phyloP scores from a whole-genome alignment of 352 stramenopile genomes.

The Phytophthora colocasiae region DNA sequence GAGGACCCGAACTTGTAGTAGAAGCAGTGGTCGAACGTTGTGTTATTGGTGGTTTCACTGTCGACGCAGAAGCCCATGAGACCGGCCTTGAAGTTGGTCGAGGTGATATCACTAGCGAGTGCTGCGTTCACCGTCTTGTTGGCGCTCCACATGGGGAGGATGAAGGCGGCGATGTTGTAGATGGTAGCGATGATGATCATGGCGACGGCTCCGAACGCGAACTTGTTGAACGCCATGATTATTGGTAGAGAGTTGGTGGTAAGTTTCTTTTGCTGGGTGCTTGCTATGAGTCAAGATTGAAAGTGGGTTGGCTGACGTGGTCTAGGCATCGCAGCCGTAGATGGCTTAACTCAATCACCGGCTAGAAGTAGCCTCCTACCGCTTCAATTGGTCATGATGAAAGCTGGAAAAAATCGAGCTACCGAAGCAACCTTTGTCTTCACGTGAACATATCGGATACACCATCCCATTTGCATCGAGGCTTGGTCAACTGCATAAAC shows the following conservation, averaged over 20 bases:
- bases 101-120: neutral
- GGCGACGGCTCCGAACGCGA: slow-evolving; percentile 23
- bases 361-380: no score
- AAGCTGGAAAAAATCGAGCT: no score
- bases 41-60: slow-evolving; percentile 45
- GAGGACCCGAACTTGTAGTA: slow-evolving; percentile 65
- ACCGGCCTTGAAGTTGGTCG: slow-evolving; percentile 24
- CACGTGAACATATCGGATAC: no score
- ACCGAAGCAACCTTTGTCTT: no score
- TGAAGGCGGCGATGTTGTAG: slow-evolving; percentile 26
- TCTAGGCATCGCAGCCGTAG: no score
- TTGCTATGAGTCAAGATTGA: no score
- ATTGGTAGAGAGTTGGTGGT: neutral
- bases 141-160: slow-evolving; percentile 28
- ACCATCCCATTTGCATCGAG: no score
- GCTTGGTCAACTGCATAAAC: no score
- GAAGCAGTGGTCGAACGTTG: slow-evolving; percentile 68
- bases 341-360: no score
- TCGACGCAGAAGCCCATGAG: slow-evolving; percentile 50
- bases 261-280: neutral
- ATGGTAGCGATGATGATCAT: slow-evolving; percentile 25
- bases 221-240: slow-evolving; percentile 24
- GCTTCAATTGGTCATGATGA: no score
- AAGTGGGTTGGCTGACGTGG: neutral
- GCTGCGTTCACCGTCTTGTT: slow-evolving; percentile 25